Evolutionary conservation across 2,329 filamentous ascomycete genomes (phyloP).

Genomic region (Xylariaceae sp.): DNA sequence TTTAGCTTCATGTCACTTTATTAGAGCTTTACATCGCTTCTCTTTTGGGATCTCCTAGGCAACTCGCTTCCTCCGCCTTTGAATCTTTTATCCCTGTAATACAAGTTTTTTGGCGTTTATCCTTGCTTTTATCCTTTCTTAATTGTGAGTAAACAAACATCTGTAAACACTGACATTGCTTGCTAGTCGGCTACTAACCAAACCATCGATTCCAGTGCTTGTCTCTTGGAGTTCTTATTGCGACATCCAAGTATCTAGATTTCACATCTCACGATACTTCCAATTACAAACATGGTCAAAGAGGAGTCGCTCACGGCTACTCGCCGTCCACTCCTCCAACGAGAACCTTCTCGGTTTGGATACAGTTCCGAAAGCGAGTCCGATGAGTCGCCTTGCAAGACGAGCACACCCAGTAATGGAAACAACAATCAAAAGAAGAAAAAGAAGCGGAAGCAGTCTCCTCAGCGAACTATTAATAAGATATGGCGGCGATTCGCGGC

Average conservation of each 20-base stretch:
- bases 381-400: slow-evolving; percentile 37
- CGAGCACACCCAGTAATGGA: slow-evolving; percentile 26
- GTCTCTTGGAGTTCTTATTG: background rate
- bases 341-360: slow-evolving; percentile 33
- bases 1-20: background rate
- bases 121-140: background rate
- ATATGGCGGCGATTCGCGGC: slow-evolving; percentile 60
- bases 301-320: slow-evolving; percentile 5
- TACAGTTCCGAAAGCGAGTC: slow-evolving; percentile 48
- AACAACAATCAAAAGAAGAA: slow-evolving; percentile 48
- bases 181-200: background rate
- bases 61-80: background rate
- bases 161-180: background rate
- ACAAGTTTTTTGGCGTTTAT: background rate
- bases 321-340: slow-evolving; percentile 15
- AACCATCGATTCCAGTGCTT: background rate
- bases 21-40: background rate
- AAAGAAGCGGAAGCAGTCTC: slow-evolving; percentile 52
- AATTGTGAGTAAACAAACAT: background rate
- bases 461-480: slow-evolving; percentile 60
- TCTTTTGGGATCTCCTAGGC: background rate
- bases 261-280: background rate
- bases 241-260: background rate
- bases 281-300: slow-evolving; percentile 7
- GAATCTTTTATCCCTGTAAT: background rate